Evolutionary conservation across 2,329 filamentous ascomycete genomes (phyloP).

Genomic region (Teratosphaeria nubilosa): DNA sequence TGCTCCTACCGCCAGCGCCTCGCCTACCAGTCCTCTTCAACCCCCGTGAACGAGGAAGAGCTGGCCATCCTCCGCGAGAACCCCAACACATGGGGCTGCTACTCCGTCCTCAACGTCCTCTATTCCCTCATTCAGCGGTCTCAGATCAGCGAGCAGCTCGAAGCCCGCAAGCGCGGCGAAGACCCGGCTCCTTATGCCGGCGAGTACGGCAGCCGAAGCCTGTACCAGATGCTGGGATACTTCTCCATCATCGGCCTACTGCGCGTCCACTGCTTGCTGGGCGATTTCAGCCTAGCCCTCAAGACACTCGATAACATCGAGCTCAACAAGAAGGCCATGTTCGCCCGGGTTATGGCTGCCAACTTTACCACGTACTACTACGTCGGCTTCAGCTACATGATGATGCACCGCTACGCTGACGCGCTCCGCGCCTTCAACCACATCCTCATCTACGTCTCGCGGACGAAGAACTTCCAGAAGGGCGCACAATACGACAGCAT

Average conservation of each 20-base stretch:
- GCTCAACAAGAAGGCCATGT: conserved; percentile 99
- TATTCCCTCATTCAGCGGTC: conserved; percentile 98
- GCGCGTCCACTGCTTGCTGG: conserved; percentile 89
- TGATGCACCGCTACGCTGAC: conserved; percentile 99
- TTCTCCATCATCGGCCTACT: conserved; percentile 98
- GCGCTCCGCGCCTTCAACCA: conserved; percentile 99
- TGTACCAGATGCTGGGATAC: conserved; percentile 98
- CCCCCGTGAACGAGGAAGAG: conserved; percentile 77
- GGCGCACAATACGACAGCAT: conserved; percentile 96
- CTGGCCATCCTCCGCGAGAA: conserved; percentile 85
- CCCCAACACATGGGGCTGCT: conserved; percentile 98
- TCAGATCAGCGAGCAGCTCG: conserved; percentile 95
- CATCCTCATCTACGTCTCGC: conserved; percentile 96
- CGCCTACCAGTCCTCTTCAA: conserved; percentile 50
- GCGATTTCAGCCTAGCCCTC: conserved; percentile 94
- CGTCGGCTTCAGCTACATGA: conserved; percentile 99
- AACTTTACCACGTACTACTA: conserved; percentile 99
- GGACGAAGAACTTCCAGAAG: conserved; percentile 99
- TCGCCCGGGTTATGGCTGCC: conserved; percentile 96
- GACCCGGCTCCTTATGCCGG: conserved; percentile 80
- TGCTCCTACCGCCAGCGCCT: conserved; percentile 91
- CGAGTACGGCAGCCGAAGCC: conserved; percentile 85
- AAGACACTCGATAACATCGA: conserved; percentile 99
- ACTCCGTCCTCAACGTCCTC: conserved; percentile 96
- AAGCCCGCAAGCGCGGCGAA: conserved; percentile 87